These are phyloP conservation scores for Exophiala sp. DNA, from an alignment of 2,329 filamentous ascomycete species.

Conservation along the genomic window DNA sequence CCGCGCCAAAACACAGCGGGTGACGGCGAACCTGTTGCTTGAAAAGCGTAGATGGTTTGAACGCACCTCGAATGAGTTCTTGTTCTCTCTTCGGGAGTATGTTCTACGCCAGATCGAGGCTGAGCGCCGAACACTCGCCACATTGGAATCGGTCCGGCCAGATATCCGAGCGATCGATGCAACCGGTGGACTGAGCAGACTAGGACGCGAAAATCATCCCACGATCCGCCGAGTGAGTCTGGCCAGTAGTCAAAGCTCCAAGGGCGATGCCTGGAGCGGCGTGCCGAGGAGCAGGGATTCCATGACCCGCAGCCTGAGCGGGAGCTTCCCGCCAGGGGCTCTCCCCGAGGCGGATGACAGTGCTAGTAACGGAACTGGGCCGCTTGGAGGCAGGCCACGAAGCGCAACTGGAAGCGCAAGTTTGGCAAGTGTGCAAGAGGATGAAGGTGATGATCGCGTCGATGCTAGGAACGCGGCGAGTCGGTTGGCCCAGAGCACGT, in stretches of 20 bases:
- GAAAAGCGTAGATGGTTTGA: constrained; percentile 90
- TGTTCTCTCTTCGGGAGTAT: constrained; percentile 80
- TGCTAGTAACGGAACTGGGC: constrained; percentile 36
- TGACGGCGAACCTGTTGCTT: constrained; percentile 79
- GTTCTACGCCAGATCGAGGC: constrained; percentile 92
- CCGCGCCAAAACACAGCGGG: constrained; percentile 75
- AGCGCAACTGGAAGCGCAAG: constrained; percentile 39
- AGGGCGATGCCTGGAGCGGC: constrained; percentile 97
- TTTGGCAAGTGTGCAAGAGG: constrained; percentile 60
- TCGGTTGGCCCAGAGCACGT: constrained; percentile 87
- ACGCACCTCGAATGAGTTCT: constrained; percentile 76
- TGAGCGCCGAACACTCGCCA: constrained; percentile 82
- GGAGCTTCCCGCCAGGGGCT: constrained; percentile 53
- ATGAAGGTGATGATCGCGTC: constrained; percentile 83
- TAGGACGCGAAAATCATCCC: constrained; percentile 85
- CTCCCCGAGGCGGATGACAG: constrained; percentile 59
- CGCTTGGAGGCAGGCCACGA: constrained; percentile 48
- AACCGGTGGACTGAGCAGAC: constrained; percentile 78
- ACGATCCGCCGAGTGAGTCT: constrained; percentile 65
- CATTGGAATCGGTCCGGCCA: constrained; percentile 86
- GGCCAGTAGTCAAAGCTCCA: constrained; percentile 85
- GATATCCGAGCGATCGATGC: constrained; percentile 91
- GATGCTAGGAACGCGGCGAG: constrained; percentile 95
- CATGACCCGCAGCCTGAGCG: constrained; percentile 69
- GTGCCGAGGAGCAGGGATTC: constrained; percentile 77